Evolutionary conservation across 768 basidiomycete species (phyloP), one percentile per base, ranked within the genome.

Genomic region (Lactarius quietus): DNA sequence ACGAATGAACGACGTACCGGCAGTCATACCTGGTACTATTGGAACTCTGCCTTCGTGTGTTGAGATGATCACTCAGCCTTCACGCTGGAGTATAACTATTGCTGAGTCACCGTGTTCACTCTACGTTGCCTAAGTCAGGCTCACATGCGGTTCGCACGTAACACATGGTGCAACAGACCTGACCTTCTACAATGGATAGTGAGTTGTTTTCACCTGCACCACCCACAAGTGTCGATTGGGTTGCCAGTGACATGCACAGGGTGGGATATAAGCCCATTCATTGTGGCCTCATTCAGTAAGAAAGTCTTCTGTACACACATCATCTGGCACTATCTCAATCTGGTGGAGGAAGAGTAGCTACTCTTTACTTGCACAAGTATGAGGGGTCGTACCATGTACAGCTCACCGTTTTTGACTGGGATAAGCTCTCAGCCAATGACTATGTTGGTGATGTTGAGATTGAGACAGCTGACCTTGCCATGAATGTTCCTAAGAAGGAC

Each of bases 221-320:
- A 20, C 23, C 1, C 39, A 33, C 33, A 8, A 28, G 8, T 51
- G 45, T 59, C 59, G 48, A 59, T 33, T 36, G 17, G 33, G 23
- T 15, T 33, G 56, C 62, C 92, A 65, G 91, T 93, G 86, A 93
- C 88, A 1, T 85, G 90, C 0, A 91, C 86, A 0, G 92, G 91
- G 0, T 95, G 88, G 84, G 95, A 98, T 73, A 97, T 98, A 95
- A 95, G 98, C 71, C 95, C 95, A 0, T 98, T 98, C 72, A 90
- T 93, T 26, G 94, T 99, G 67, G 84, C 95, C 68, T 93, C 93
- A 3, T 99, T 99, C 68, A 92, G 95, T 35, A 95, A 95, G 79
- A 98, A 97, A 74, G 92, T 98, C 6, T 98, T 98, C 78, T 83
- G 95, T 3, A 98, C 95, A 0, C 87, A 91, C 36, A 86, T 94